These are phyloP conservation scores for Stygiomarasmius scandens DNA, from an alignment of 1,284 basidiomycete species.

Conservation along the genomic window DNA sequence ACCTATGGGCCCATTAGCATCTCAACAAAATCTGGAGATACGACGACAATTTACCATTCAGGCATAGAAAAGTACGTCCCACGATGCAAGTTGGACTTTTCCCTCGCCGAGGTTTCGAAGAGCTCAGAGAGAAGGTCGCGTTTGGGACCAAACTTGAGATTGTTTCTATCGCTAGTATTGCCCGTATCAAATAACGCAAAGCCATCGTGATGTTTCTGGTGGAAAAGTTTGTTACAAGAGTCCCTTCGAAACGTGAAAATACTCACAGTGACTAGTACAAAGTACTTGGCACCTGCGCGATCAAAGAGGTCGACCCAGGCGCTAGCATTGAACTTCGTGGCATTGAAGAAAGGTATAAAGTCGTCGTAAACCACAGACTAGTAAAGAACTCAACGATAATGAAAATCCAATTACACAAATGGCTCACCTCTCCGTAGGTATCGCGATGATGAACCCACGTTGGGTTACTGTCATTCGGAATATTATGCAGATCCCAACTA, in stretches of 20 bases:
- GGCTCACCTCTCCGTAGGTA: conserved; percentile 47
- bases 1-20: conserved; percentile 42
- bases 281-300: conserved; percentile 62
- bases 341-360: conserved; percentile 58
- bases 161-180: conserved; percentile 51
- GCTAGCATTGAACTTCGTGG: conserved; percentile 52
- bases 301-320: conserved; percentile 58
- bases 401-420: neutral
- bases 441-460: conserved; percentile 54
- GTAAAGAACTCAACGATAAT: neutral
- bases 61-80: conserved; percentile 57
- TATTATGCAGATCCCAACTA: conserved; percentile 46
- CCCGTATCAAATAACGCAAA: conserved; percentile 58
- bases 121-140: conserved; percentile 58
- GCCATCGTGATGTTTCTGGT: conserved; percentile 53
- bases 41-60: conserved; percentile 41
- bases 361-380: conserved; percentile 58
- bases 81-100: conserved; percentile 51
- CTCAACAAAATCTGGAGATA: neutral
- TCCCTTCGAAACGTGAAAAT: too few species aligned
- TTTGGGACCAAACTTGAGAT: conserved; percentile 50
- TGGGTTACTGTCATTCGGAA: conserved; percentile 35
- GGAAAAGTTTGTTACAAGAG: too few species aligned
- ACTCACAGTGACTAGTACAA: conserved; percentile 56
- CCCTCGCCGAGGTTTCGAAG: conserved; percentile 48